Conservation (phyloP, 2,329 filamentous ascomycete species). For the Calonectria crousiana region DNA sequence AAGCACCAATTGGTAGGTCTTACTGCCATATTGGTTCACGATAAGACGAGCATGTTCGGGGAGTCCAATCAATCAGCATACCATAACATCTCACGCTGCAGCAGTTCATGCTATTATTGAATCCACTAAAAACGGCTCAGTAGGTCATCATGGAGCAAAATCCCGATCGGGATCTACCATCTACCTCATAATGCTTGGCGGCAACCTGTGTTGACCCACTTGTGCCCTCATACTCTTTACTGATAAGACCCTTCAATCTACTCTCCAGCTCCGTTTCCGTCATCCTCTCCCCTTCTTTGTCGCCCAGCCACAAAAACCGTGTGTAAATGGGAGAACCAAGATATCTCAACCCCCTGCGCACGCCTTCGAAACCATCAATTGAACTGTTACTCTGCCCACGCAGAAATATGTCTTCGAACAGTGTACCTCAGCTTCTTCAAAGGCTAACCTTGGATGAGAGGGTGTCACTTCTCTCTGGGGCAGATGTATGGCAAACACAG, state of each 20-base stretch:
- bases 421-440: not conserved
- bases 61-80: not conserved
- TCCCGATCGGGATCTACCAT: not conserved
- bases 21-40: not conserved
- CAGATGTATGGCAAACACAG: slow-evolving; percentile 25
- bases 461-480: slow-evolving; percentile 17
- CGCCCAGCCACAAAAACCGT: too few relatives aligned
- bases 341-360: not conserved
- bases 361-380: not conserved
- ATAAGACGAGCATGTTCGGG: not conserved
- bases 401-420: not conserved
- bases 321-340: too few relatives aligned
- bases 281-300: too few relatives aligned
- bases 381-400: not conserved
- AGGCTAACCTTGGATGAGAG: slow-evolving; percentile 26
- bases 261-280: not conserved
- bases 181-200: not conserved
- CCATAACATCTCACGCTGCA: not conserved
- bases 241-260: not conserved
- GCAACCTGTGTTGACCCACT: not conserved
- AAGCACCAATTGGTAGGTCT: not conserved
- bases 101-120: not conserved
- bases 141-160: not conserved
- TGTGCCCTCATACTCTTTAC: not conserved
- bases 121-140: not conserved